Conservation (phyloP, 2,329 filamentous ascomycete species). For the Diplodia intermedia region DNA sequence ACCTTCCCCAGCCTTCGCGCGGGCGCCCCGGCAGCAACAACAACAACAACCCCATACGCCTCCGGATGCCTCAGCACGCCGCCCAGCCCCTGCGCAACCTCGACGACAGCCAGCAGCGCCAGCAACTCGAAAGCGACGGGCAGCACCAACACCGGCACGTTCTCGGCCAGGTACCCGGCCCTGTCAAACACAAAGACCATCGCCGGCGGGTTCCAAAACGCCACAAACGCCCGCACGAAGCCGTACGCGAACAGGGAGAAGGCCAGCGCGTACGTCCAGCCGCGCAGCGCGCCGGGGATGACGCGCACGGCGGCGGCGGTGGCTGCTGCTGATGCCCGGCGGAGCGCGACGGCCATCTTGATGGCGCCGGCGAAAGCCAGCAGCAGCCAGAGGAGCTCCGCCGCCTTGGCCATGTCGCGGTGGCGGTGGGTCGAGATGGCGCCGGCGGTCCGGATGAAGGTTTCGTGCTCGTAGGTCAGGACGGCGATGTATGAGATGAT, state of each 20-base stretch:
- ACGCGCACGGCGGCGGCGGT: too few relatives aligned
- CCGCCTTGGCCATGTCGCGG: too few relatives aligned
- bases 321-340: too few relatives aligned
- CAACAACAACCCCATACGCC: background rate
- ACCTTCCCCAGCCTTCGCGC: too few relatives aligned
- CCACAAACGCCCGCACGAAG: background rate
- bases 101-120: background rate
- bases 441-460: too few relatives aligned
- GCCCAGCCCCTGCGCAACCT: background rate
- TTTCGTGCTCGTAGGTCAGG: too few relatives aligned
- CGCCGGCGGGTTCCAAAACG: background rate
- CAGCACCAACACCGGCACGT: background rate
- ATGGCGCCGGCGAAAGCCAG: too few relatives aligned
- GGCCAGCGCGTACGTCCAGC: background rate
- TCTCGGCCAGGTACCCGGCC: background rate
- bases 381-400: too few relatives aligned
- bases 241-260: background rate
- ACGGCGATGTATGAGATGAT: too few relatives aligned
- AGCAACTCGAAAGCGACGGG: background rate
- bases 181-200: background rate
- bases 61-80: background rate
- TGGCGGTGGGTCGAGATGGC: too few relatives aligned
- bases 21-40: too few relatives aligned
- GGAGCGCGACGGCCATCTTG: background rate
- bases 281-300: background rate